Percentiles rank a stretch among this genome's conserved stretches.
Conservation (phyloP, 2,329 filamentous ascomycete genomes). For the Aspergillus sojae region DNA sequence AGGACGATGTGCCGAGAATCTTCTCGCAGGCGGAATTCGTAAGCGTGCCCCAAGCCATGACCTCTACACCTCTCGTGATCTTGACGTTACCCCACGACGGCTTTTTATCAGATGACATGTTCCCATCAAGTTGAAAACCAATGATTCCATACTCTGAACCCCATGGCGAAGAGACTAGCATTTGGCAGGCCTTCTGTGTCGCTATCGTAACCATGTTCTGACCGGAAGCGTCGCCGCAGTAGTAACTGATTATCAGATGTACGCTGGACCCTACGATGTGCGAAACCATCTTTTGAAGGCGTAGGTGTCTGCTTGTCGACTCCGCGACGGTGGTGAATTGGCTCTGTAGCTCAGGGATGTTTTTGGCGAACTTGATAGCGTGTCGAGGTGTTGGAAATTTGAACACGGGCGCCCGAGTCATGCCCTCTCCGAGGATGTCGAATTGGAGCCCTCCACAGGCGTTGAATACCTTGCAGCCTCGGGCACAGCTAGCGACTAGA, state of each 20-base stretch:
- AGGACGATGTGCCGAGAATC: slow-evolving; percentile 16
- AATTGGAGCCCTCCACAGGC: slow-evolving; percentile 19
- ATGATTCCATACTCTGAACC: neutral
- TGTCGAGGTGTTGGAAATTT: slow-evolving; percentile 21
- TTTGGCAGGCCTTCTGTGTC: slow-evolving; percentile 27
- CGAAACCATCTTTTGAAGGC: slow-evolving; percentile 8
- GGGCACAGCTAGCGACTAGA: slow-evolving; percentile 31
- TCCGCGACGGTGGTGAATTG: neutral
- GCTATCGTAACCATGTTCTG: slow-evolving; percentile 37
- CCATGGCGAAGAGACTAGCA: neutral
- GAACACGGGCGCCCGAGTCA: slow-evolving; percentile 30
- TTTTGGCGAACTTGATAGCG: slow-evolving; percentile 20
- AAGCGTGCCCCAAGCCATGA: slow-evolving; percentile 29
- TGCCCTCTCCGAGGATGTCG: slow-evolving; percentile 21
- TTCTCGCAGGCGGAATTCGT: slow-evolving; percentile 19
- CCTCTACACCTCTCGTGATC: slow-evolving; percentile 26
- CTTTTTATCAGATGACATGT: slow-evolving; percentile 31
- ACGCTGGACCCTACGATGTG: slow-evolving; percentile 24
- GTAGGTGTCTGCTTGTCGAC: slow-evolving; percentile 5
- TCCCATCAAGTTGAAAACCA: slow-evolving; percentile 22
- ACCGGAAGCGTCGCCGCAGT: slow-evolving; percentile 31
- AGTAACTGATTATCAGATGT: slow-evolving; percentile 26
- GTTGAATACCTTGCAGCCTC: slow-evolving; percentile 36
- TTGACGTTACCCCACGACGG: slow-evolving; percentile 27
- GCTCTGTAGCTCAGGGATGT: neutral